Evolutionary conservation across 345 rosid species (phyloP), one percentile per base, ranked within the genome.

Genomic region (Stellera chamaejasme): DNA sequence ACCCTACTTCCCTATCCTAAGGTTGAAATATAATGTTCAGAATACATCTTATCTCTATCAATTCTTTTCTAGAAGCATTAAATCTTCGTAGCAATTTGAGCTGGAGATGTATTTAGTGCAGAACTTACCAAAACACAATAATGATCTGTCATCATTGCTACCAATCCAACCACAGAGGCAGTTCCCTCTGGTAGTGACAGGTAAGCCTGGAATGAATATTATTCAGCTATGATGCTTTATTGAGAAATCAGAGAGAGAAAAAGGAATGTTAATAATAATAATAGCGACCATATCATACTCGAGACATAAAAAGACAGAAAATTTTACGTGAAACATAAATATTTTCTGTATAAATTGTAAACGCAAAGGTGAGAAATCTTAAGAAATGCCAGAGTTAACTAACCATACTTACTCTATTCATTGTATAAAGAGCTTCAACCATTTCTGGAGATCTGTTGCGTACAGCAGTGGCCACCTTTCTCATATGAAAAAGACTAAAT

Each of bases 91-190:
- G 6, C 42, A 59, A 45, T 45, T 39, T 16, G 49, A 45, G 50
- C 26, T 7, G 10, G n/a, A 1, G 11, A 43, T 25, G 54, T 6
- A 56, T 48, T 44, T 61, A 58, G 50, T 46, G 13, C 12, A 28
- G 63, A 56, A 28, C 78, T 69, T 66, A 87, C 95, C 86, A 81
- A 60, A 66, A 76, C 74, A 65, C 77, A 69, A 66, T 87, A 87
- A 70, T 87, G 88, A 75, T 83, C 95, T 2, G 91, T 87, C 95
- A 83, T 87, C 95, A 87, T 83, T 10, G 95, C 95, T 67, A 65
- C 79, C 36, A 87, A 78, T 59, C 95, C 95, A 71, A 85, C 84
- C 60, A 79, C 82, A 46, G 95, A 87, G 64, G 91, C 88, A 69
- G 82, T 81, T 62, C 95, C 95, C 63, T 79, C 86, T 27, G 91